phyloP scores from a whole-genome alignment of 2,329 filamentous ascomycete genomes.

The Diaporthe citrichinensis region DNA sequence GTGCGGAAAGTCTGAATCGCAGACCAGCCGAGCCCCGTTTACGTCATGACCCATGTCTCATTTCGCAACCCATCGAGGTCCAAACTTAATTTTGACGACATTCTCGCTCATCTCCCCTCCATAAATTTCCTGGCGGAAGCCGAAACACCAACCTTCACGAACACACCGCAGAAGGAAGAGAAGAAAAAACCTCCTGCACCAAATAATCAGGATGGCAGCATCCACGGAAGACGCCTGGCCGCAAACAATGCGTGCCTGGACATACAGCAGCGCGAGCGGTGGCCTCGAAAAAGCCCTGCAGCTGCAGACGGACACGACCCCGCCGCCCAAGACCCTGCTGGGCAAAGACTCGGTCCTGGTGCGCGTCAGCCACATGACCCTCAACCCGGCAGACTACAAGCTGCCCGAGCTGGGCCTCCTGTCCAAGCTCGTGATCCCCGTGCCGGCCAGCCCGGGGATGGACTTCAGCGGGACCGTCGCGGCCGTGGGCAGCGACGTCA shows the following conservation, averaged over 20 bases:
- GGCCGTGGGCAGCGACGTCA: conserved; percentile 49
- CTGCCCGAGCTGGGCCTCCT: conserved; percentile 64
- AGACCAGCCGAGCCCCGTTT: not conserved
- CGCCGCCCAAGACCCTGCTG: conserved; percentile 55
- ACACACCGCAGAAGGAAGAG: not conserved
- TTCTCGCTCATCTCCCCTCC: not conserved
- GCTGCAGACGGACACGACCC: conserved; percentile 57
- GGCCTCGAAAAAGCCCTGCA: conserved; percentile 68
- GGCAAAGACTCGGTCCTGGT: conserved; percentile 66
- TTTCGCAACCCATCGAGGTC: not conserved
- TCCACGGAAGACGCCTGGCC: conserved; percentile 32
- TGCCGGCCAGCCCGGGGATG: conserved; percentile 63
- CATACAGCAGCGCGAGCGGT: conserved; percentile 61
- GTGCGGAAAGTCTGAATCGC: too few relatives aligned
- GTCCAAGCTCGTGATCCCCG: conserved; percentile 54
- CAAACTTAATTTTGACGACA: conserved; percentile 35
- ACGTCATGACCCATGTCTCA: conserved; percentile 30
- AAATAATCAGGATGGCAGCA: conserved; percentile 15
- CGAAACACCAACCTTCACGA: too few relatives aligned
- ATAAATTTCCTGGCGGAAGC: not conserved
- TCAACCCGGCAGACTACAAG: conserved; percentile 79
- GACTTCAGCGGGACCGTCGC: conserved; percentile 64
- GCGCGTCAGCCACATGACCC: conserved; percentile 63
- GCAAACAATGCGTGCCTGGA: conserved; percentile 69
- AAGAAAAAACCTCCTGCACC: too few relatives aligned